Base-by-base conservation (phyloP, 2,329 filamentous ascomycete species). In the Epichloe scottii region DNA sequence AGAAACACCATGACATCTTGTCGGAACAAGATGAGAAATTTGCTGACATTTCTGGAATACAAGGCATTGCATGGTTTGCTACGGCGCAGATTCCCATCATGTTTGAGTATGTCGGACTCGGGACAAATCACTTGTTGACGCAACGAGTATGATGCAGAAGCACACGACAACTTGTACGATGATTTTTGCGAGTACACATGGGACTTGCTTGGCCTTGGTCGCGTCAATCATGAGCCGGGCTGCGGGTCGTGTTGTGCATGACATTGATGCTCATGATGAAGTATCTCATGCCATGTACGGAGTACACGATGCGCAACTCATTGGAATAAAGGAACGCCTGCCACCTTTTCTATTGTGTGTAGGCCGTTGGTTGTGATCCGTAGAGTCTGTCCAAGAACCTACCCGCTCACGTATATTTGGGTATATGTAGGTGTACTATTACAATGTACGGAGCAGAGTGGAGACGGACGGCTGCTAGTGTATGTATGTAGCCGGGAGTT, bases 51-150 rank as follows among this genome's bases (percentile, higher is more conserved):
- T 5, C 35, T 7, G 17, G 21, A 19, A 14, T 30, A 2, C 5
- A 12, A 89, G 87, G 88, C 44, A 95, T 95, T 65, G 89, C 77
- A 48, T 89, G 84, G 82, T 72, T 94, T 53, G 86, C 87, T 2
- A 82, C 88, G 1, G 86, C 87, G 58, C 73, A 77, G n/a, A 83
- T 85, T 56, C 87, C 87, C 0, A 71, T 87, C 26, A 66, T 88
- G 40, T 90, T 93, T 62, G 79, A 88, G 62, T 56, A 79, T 44
- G 64, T 83, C 34, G 73, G 75, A 3, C 56, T 78, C 43, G 73
- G 73, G 30, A 70, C 71, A n/a, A 70, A 67, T 49, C 69, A 70
- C 52, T 57, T 69, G 14, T 53, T 58, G 46, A 35, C 57, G 41
- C 54, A 53, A 52, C 56, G 49, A 58, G 34, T 8, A 19, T 21